Conservation (phyloP, 805 yeast species). For the Metschnikowia hibisci region DNA sequence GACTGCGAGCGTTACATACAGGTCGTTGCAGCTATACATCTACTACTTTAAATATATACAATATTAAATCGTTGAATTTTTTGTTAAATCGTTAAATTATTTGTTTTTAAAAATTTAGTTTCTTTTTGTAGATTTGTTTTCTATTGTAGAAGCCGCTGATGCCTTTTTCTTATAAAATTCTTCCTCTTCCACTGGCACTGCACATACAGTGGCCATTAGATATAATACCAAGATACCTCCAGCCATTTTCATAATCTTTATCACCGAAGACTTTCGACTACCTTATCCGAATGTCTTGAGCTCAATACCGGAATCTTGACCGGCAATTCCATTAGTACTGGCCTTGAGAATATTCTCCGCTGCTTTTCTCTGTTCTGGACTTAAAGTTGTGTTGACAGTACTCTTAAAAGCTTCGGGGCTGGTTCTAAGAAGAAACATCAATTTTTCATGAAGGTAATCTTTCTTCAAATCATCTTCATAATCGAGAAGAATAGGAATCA, state of each 20-base stretch:
- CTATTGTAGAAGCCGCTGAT: no score
- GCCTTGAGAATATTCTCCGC: constrained; percentile 43
- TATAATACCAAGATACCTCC: no score
- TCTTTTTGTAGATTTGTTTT: no score
- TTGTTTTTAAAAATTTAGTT: no score
- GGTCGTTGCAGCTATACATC: no score
- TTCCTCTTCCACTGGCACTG: neutral
- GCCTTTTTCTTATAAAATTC: neutral
- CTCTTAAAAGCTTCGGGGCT: constrained; percentile 47
- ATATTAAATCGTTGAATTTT: no score
- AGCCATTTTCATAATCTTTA: no score
- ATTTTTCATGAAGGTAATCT: constrained; percentile 43
- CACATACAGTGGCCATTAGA: no score
- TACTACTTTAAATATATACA: no score
- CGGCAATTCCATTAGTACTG: neutral
- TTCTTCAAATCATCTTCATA: constrained; percentile 24
- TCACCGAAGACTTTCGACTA: no score
- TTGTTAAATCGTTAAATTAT: no score
- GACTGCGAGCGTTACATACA: no score
- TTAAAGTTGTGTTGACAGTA: constrained; percentile 38
- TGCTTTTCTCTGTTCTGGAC: constrained; percentile 35
- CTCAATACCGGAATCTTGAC: constrained; percentile 34
- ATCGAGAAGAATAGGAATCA: constrained; percentile 37
- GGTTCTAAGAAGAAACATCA: constrained; percentile 44
- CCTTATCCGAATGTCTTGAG: constrained; percentile 44